phyloP scores from a whole-genome alignment of 2,329 filamentous ascomycete species.

The Dryadomyces quercivorus region DNA sequence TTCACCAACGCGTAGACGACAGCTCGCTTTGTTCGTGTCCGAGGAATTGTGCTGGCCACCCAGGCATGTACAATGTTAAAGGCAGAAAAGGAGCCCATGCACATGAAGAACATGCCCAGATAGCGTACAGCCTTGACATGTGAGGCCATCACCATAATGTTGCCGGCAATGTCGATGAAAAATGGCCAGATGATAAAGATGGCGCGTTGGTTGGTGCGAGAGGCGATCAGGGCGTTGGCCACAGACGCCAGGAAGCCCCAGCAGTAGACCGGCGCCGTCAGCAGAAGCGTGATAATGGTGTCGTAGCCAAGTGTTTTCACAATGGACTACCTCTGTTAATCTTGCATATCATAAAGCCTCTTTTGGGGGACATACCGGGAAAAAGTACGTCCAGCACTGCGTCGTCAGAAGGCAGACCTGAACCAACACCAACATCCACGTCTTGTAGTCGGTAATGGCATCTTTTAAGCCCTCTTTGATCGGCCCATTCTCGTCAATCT shows the following conservation, averaged over 20 bases:
- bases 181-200: not conserved
- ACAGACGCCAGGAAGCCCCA: not conserved
- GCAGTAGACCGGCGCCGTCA: not conserved
- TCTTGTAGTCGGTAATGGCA: not conserved
- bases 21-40: not conserved
- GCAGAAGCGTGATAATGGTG: not conserved
- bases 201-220: not conserved
- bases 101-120: not conserved
- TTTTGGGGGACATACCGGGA: not conserved
- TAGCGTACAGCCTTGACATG: not conserved
- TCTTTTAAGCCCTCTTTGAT: not conserved
- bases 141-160: not conserved
- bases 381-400: not conserved
- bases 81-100: not conserved
- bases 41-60: not conserved
- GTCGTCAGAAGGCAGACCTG: not conserved
- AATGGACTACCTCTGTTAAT: not conserved
- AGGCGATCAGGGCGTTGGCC: not conserved
- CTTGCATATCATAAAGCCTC: no score
- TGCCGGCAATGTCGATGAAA: not conserved
- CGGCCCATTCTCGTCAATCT: not conserved
- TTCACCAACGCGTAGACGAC: not conserved
- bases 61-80: not conserved
- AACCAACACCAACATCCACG: not conserved
- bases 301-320: not conserved